These are phyloP conservation scores for Ciborinia camelliae DNA, from an alignment of 2,329 filamentous ascomycete genomes.

Conservation along the genomic window DNA sequence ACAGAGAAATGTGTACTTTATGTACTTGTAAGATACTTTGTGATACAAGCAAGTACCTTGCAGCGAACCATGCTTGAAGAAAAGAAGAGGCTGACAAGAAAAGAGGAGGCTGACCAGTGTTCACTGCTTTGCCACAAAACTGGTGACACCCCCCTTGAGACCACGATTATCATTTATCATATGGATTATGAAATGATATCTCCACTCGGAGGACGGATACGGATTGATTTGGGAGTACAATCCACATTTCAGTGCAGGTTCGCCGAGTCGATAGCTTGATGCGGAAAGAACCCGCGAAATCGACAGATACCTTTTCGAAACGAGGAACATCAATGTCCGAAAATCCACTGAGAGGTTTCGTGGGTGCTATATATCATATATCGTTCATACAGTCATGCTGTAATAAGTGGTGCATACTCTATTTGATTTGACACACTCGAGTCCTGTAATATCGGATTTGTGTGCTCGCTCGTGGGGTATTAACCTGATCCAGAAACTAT, in stretches of 20 bases:
- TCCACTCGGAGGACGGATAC: neutral
- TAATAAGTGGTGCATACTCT: neutral
- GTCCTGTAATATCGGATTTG: constrained; percentile 1
- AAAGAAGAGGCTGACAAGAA: no score
- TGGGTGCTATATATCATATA: constrained; percentile 9
- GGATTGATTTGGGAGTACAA: neutral
- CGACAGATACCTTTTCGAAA: neutral
- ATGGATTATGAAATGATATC: neutral
- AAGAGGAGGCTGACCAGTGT: no score
- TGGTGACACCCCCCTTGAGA: no score
- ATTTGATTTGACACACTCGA: neutral
- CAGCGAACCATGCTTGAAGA: no score
- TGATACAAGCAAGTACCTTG: no score
- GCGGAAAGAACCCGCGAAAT: neutral
- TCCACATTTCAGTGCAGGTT: neutral
- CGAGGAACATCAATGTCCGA: no score
- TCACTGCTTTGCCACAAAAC: neutral
- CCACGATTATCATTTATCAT: no score
- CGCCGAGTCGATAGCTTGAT: neutral
- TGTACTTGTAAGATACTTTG: no score
- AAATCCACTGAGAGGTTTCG: neutral
- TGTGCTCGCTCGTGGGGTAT: constrained; percentile 4
- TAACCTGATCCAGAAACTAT: neutral
- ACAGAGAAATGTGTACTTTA: no score
- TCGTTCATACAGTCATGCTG: no score